These are phyloP conservation scores for Conidiobolus incongruus DNA, from an alignment of 371 early-diverging fungal genomes.

Conservation along the genomic window DNA sequence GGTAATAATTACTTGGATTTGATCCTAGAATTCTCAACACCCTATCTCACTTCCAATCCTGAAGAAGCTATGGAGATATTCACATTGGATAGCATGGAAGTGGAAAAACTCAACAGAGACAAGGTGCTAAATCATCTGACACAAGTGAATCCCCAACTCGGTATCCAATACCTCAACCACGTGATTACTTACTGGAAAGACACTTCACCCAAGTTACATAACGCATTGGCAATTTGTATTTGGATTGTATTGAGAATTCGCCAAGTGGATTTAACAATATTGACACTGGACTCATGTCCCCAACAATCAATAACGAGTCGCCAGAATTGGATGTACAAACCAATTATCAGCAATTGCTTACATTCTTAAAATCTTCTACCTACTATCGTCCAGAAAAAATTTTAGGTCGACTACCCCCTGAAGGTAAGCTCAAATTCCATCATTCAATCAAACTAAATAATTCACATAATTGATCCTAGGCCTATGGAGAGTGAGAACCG, in stretches of 20 bases:
- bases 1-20: constrained; percentile 50
- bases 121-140: constrained; percentile 28
- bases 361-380: too few species aligned
- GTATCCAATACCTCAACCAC: constrained; percentile 51
- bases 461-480: constrained; percentile 13
- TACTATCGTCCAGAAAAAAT: constrained; percentile 54
- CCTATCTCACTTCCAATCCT: constrained; percentile 46
- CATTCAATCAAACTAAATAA: too few species aligned
- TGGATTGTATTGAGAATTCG: too few species aligned
- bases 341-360: too few species aligned
- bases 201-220: too few species aligned
- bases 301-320: too few species aligned
- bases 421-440: constrained; percentile 13
- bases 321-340: too few species aligned
- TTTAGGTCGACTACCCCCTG: constrained; percentile 45
- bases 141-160: constrained; percentile 29
- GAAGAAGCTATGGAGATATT: constrained; percentile 61
- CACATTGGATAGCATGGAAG: constrained; percentile 37
- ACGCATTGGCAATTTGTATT: too few species aligned
- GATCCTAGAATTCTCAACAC: constrained; percentile 52
- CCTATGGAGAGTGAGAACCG: constrained; percentile 60
- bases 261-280: too few species aligned
- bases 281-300: too few species aligned
- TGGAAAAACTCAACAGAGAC: constrained; percentile 24
- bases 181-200: too few species aligned